phyloP scores from a whole-genome alignment of 768 basidiomycete species.

The Russula ochroleuca region DNA sequence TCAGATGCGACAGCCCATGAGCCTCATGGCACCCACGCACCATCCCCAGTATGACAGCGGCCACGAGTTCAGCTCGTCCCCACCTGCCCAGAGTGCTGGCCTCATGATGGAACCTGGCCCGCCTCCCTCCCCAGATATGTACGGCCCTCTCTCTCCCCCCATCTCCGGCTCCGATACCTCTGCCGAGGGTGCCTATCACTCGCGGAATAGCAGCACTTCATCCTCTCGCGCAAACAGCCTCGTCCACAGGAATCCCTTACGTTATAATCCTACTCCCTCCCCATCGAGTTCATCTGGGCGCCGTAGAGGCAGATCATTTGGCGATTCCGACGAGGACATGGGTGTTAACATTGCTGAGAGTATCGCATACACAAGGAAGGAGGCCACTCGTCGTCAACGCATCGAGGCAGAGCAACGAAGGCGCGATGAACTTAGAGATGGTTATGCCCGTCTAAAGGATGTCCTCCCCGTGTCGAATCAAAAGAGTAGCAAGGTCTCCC shows the following conservation, averaged over 20 bases:
- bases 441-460: slow-evolving; percentile 84
- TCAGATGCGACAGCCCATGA: slow-evolving; percentile 50
- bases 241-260: slow-evolving; percentile 63
- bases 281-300: slow-evolving; percentile 69
- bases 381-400: slow-evolving; percentile 76
- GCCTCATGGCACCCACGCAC: slow-evolving; percentile 65
- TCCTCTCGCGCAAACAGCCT: slow-evolving; percentile 72
- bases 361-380: slow-evolving; percentile 73
- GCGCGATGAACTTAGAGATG: slow-evolving; percentile 84
- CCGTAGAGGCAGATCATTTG: slow-evolving; percentile 59
- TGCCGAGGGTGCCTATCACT: slow-evolving; percentile 63
- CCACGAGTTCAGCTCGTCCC: slow-evolving; percentile 51
- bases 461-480: slow-evolving; percentile 83
- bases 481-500: slow-evolving; percentile 86
- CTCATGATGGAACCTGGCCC: slow-evolving; percentile 35
- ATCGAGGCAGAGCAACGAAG: slow-evolving; percentile 90
- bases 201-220: slow-evolving; percentile 71
- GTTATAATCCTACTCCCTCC: slow-evolving; percentile 81
- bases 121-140: slow-evolving; percentile 75
- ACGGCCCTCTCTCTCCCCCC: slow-evolving; percentile 81
- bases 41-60: slow-evolving; percentile 46
- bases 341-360: slow-evolving; percentile 64
- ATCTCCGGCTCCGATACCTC: slow-evolving; percentile 88
- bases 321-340: slow-evolving; percentile 68
- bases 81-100: slow-evolving; percentile 27